phyloP scores from a whole-genome alignment of 2,329 filamentous ascomycete genomes.

The Cladosporium sphaerospermum region DNA sequence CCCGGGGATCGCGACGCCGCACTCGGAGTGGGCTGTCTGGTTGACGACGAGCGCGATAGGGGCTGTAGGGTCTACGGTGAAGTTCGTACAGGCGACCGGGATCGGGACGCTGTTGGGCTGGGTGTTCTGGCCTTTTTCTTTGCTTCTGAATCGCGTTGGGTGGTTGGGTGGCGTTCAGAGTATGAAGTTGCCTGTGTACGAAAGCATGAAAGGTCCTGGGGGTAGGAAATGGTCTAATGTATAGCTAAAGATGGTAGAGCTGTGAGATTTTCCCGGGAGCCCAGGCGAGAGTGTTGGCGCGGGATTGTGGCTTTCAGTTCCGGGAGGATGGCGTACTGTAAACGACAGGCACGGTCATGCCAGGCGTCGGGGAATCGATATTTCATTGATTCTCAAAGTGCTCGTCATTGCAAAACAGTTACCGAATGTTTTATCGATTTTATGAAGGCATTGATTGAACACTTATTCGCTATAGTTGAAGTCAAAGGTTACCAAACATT shows the following conservation, averaged over 20 bases:
- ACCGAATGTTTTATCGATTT: too few species aligned
- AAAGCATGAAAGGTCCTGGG: neutral
- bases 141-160: neutral
- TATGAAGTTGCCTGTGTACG: constrained; percentile 1
- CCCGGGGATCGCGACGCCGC: constrained; percentile 23
- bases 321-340: too few species aligned
- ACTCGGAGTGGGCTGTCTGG: constrained; percentile 16
- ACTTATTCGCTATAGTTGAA: too few species aligned
- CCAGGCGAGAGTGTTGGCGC: too few species aligned
- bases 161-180: constrained; percentile 4
- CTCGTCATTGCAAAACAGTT: too few species aligned
- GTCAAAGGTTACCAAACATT: too few species aligned
- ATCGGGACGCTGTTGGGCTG: neutral
- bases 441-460: too few species aligned
- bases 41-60: neutral
- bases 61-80: neutral
- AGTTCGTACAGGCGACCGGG: neutral
- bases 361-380: too few species aligned
- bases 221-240: neutral
- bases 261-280: too few species aligned
- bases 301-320: too few species aligned
- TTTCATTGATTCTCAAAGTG: too few species aligned
- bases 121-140: neutral
- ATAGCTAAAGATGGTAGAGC: neutral
- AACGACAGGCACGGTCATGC: too few species aligned